Conservation (phyloP, 805 yeast genomes). For the Lipomyces sp. region DNA sequence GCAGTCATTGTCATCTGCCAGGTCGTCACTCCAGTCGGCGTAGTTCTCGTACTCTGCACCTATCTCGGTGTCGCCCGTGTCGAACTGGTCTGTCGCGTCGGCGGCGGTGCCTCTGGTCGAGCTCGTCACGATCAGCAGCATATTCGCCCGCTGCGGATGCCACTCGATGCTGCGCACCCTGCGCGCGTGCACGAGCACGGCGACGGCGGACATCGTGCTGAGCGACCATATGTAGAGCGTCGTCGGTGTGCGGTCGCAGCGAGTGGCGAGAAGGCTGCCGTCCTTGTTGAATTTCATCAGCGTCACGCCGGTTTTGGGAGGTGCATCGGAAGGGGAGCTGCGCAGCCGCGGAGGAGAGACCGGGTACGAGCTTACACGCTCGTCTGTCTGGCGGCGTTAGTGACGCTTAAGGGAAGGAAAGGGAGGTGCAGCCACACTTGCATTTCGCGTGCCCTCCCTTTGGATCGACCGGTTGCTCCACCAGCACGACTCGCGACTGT, state of each 20-base stretch:
- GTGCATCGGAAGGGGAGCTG: constrained; percentile 11
- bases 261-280: constrained; percentile 25
- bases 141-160: constrained; percentile 19
- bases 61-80: too few species aligned
- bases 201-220: constrained; percentile 12
- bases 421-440: not conserved
- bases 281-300: constrained; percentile 18
- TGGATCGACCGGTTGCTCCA: constrained; percentile 23
- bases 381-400: constrained; percentile 2
- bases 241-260: constrained; percentile 19
- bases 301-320: constrained; percentile 21
- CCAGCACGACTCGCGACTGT: constrained; percentile 10
- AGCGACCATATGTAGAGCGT: constrained; percentile 29
- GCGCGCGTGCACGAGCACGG: constrained; percentile 24
- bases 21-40: constrained; percentile 6
- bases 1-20: constrained; percentile 15
- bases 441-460: constrained; percentile 15
- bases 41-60: constrained; percentile 20
- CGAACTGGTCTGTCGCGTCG: too few species aligned
- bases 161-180: constrained; percentile 16
- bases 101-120: constrained; percentile 5
- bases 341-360: constrained; percentile 16
- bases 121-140: constrained; percentile 12
- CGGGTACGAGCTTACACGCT: constrained; percentile 10
- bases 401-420: not conserved